Evolutionary conservation across 2,329 filamentous ascomycete genomes (phyloP).

Genomic region (Metarhizium rileyi): DNA sequence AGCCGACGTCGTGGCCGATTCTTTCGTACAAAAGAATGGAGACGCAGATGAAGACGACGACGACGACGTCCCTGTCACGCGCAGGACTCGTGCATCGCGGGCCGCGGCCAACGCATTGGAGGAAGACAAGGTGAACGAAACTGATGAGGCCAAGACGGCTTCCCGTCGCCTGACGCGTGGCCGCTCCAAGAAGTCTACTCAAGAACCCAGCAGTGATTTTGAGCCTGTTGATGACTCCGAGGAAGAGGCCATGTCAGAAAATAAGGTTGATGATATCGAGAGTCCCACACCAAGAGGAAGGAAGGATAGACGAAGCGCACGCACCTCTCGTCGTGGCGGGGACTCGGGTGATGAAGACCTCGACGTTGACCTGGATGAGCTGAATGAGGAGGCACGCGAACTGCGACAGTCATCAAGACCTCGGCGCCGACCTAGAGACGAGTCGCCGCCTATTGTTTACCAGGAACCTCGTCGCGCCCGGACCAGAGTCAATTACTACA

Average conservation of each 20-base stretch:
- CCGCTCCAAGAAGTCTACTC: conserved; percentile 32
- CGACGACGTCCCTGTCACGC: conserved; percentile 38
- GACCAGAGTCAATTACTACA: conserved; percentile 70
- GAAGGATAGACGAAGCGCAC: conserved; percentile 28
- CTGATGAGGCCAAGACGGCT: conserved; percentile 21
- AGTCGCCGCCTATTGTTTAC: conserved; percentile 44
- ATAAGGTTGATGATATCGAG: conserved; percentile 33
- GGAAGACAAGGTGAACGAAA: conserved; percentile 19
- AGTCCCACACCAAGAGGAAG: conserved; percentile 43
- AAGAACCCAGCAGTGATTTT: conserved; percentile 52
- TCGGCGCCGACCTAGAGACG: conserved; percentile 40
- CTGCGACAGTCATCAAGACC: conserved; percentile 45
- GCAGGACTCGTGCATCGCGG: conserved; percentile 33
- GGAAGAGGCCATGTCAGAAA: conserved; percentile 39
- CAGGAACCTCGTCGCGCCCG: conserved; percentile 47
- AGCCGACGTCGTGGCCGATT: conserved; percentile 16
- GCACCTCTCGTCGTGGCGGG: conserved; percentile 36
- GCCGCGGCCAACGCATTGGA: conserved; percentile 19
- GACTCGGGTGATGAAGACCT: conserved; percentile 49
- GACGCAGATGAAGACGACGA: conserved; percentile 35
- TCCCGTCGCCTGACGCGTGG: conserved; percentile 39
- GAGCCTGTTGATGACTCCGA: conserved; percentile 51
- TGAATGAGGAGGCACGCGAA: conserved; percentile 57
- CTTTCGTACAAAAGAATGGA: conserved; percentile 19
- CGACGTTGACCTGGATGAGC: conserved; percentile 52